Evolutionary conservation across 2,329 filamentous ascomycete genomes (phyloP).

Genomic region (Cytospora paraplurivora): DNA sequence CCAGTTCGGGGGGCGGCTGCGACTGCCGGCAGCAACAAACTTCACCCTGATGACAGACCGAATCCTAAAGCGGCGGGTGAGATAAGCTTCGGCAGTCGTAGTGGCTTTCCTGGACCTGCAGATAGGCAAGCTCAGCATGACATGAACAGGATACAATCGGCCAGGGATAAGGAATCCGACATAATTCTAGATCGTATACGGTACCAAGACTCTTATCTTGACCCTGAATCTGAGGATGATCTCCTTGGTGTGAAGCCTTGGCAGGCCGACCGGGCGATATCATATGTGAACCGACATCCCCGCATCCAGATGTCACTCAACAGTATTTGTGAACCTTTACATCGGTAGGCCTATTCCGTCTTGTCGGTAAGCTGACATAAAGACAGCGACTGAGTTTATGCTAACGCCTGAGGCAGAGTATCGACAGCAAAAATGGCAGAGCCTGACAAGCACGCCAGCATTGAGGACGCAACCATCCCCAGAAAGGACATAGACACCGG

Average conservation of each 20-base stretch:
- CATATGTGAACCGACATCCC: background rate
- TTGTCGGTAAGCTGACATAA: background rate
- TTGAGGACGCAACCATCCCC: conserved; percentile 18
- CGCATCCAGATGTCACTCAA: background rate
- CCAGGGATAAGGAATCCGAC: background rate
- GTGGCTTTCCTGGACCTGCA: background rate
- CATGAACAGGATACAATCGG: background rate
- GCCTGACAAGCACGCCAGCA: conserved; percentile 16
- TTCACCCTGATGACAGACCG: no score
- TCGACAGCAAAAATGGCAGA: conserved; percentile 13
- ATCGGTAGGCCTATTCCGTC: background rate
- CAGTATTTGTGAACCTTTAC: background rate
- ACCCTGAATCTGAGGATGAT: background rate
- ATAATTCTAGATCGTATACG: background rate
- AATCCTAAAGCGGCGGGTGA: conserved; percentile 6
- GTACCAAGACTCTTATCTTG: background rate
- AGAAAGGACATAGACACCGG: conserved; percentile 13
- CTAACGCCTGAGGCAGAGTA: background rate
- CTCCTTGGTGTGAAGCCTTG: background rate
- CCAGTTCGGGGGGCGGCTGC: no score
- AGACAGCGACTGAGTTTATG: background rate
- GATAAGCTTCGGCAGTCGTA: conserved; percentile 17
- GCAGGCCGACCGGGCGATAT: background rate
- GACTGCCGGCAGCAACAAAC: no score
- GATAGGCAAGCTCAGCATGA: conserved; percentile 1